These are phyloP conservation scores for Neurospora tetrasperma DNA, from an alignment of 495 filamentous ascomycete species.

Conservation along the genomic window DNA sequence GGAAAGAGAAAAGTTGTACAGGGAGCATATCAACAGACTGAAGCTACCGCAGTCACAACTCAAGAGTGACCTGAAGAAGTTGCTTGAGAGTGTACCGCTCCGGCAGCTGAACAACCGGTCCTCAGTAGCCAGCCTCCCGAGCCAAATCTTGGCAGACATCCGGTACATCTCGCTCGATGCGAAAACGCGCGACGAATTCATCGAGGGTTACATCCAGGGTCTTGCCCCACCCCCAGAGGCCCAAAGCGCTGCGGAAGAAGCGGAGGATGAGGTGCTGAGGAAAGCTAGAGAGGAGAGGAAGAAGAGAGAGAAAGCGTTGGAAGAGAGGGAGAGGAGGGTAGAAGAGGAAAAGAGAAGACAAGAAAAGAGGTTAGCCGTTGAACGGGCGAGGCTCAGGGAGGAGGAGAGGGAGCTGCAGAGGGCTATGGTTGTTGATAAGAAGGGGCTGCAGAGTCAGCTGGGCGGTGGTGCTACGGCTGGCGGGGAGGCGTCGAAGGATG, in stretches of 20 bases:
- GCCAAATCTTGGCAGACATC: slow-evolving; percentile 59
- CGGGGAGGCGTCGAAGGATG: background rate
- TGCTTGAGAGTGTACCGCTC: slow-evolving; percentile 61
- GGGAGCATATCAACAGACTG: slow-evolving; percentile 70
- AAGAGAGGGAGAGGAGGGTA: slow-evolving; percentile 62
- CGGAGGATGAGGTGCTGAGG: slow-evolving; percentile 50
- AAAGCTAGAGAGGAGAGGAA: slow-evolving; percentile 54
- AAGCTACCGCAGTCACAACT: slow-evolving; percentile 64
- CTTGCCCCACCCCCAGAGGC: slow-evolving; percentile 55
- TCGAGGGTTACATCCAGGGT: slow-evolving; percentile 66
- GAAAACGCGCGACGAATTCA: slow-evolving; percentile 57
- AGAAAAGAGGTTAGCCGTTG: slow-evolving; percentile 51
- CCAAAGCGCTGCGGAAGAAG: slow-evolving; percentile 19
- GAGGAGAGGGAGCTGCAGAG: slow-evolving; percentile 69
- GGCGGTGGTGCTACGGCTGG: background rate
- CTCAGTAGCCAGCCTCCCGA: slow-evolving; percentile 49
- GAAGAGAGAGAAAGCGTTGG: slow-evolving; percentile 63
- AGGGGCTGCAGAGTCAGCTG: slow-evolving; percentile 58
- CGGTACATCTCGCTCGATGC: slow-evolving; percentile 72
- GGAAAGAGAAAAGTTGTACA: slow-evolving; percentile 83
- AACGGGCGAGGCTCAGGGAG: slow-evolving; percentile 58
- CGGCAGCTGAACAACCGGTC: slow-evolving; percentile 57
- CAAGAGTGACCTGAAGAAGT: slow-evolving; percentile 67
- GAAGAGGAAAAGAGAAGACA: slow-evolving; percentile 64
- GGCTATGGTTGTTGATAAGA: slow-evolving; percentile 68